Base-by-base conservation (phyloP, 2,329 filamentous ascomycete genomes). In the Cercospora beticola region DNA sequence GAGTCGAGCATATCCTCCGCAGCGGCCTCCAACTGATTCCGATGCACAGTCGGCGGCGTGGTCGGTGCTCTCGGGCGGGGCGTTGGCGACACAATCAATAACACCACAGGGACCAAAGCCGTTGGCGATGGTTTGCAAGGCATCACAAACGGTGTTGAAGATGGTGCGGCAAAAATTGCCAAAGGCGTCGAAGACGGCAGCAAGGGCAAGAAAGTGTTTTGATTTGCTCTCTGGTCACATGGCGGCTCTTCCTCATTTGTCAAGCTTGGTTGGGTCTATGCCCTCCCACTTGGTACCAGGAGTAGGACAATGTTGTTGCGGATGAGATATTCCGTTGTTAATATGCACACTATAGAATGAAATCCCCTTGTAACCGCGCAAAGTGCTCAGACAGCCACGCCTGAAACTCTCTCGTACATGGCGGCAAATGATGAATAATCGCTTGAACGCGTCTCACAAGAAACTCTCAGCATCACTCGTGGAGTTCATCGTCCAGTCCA, bases 401-500 rank as follows among this genome's bases (percentile, higher is more conserved):
- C 23, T 56, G 49, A 16, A 56, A 16, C 14, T 23, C 49, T 56
- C 49, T 56, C 49, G 12, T 28, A 28, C 23, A 56, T 30, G 49
- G 49, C 49, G 49, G 49, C 23, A 23, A 56, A 26, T 54, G 23
- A 56, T 28, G 10, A n/a, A 56, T 12, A 28, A 52, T 62, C 65
- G 65, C 65, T 63, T 26, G 59, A 67, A 67, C 65, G 66, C 66
- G 14, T 21, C 33, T 33, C 16, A 54, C 52, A 59, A 40, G 31
- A 56, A 33, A 46, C n/a, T 18, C 18, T 54, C 12, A 36, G 12
- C 57, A 30, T 69, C 65, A 83, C 66, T 81, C 82, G 67, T 81
- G 76, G 67, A 84, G 72, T 62, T 80, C 81, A 64, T 96, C 93
- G 73, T 97, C 93, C 92, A 94, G 97, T 0, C 93, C 94, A n/a